Conservation (phyloP, 2,329 filamentous ascomycete species). For the Macrophomina pseudophaseolina region DNA sequence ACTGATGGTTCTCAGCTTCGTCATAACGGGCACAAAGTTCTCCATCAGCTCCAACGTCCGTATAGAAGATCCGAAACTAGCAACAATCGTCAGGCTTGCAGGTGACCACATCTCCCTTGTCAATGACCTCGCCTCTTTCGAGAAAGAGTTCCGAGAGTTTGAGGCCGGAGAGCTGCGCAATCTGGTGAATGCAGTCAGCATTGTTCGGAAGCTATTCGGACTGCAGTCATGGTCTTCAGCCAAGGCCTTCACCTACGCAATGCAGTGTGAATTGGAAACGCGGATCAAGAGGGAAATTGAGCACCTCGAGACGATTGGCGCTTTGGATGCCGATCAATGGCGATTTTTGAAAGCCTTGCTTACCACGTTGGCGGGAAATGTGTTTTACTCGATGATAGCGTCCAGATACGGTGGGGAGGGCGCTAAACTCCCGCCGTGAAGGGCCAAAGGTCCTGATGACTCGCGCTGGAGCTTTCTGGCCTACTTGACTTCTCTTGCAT, state of each 20-base stretch:
- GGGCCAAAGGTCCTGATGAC: neutral
- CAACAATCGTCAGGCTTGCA: neutral
- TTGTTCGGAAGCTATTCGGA: neutral
- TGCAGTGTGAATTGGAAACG: neutral
- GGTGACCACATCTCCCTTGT: neutral
- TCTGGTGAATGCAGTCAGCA: neutral
- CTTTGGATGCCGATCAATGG: neutral
- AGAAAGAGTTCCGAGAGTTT: neutral
- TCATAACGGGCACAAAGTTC: neutral
- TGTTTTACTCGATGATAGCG: neutral
- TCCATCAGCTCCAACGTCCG: neutral
- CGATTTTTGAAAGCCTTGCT: neutral
- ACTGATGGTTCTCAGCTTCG: neutral
- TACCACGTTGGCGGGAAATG: neutral
- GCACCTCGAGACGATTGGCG: neutral
- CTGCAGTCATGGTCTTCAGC: neutral
- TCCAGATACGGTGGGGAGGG: neutral
- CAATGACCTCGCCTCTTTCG: conserved; percentile 5
- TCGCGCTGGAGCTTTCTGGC: neutral
- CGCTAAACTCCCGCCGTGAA: neutral
- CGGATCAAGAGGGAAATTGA: neutral
- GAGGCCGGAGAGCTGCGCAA: neutral
- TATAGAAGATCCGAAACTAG: neutral
- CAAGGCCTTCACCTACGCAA: neutral
- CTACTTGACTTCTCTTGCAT: too few relatives aligned